These are phyloP conservation scores for Ophiostoma populinum DNA, from an alignment of 2,329 filamentous ascomycete species.

Conservation along the genomic window DNA sequence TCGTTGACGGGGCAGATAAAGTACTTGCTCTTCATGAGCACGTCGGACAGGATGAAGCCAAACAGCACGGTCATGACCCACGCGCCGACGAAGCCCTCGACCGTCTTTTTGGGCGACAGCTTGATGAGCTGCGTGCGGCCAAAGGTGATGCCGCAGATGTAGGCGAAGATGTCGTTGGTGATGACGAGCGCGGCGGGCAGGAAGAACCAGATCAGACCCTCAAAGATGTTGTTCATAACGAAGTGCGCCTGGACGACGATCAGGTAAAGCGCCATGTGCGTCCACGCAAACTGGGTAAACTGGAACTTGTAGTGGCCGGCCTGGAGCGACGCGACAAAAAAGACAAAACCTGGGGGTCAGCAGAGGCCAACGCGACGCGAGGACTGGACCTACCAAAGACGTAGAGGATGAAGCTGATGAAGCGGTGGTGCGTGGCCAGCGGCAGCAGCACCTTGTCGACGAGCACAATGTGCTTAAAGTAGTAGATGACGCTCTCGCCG, in stretches of 20 bases:
- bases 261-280: slow-evolving; percentile 95
- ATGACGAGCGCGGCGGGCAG: slow-evolving; percentile 87
- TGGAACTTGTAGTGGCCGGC: slow-evolving; percentile 96
- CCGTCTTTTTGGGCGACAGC: slow-evolving; percentile 96
- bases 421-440: slow-evolving; percentile 89
- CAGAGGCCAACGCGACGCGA: not conserved
- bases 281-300: slow-evolving; percentile 98
- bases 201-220: slow-evolving; percentile 99
- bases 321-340: slow-evolving; percentile 88
- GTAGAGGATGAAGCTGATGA: slow-evolving; percentile 97
- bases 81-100: slow-evolving; percentile 89
- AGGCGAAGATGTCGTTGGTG: slow-evolving; percentile 97
- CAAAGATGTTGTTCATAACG: slow-evolving; percentile 99
- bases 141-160: slow-evolving; percentile 93
- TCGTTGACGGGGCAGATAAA: slow-evolving; percentile 98
- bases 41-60: slow-evolving; percentile 62
- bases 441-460: slow-evolving; percentile 87
- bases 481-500: slow-evolving; percentile 97
- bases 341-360: slow-evolving; percentile 67
- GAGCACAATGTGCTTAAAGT: slow-evolving; percentile 96
- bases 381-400: slow-evolving; percentile 56
- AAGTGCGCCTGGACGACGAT: slow-evolving; percentile 98
- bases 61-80: slow-evolving; percentile 92
- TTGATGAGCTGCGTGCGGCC: slow-evolving; percentile 95
- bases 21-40: slow-evolving; percentile 83